Evolutionary conservation across 192 early-diverging fungal genomes (phyloP), one percentile per base, ranked within the genome.

Genomic region (Umbelopsis isabellina): DNA sequence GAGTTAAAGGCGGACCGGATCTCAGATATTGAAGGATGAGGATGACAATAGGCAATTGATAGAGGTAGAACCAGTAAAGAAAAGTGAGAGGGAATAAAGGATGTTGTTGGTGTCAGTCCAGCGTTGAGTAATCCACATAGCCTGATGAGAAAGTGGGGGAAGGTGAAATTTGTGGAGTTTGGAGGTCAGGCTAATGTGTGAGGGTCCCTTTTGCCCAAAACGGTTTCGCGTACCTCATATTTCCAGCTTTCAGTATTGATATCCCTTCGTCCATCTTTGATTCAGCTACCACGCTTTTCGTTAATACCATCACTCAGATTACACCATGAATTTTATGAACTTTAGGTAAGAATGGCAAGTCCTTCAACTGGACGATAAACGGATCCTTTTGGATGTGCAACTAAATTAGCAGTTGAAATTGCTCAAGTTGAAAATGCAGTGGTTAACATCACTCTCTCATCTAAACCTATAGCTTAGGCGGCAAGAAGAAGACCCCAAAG

Each of bases 401-500:
- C 15, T 61, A 25, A 37, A 27, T 16, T 18, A 6, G 11, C 30
- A 35, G 0, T 4, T 61, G 27, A 18, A 35, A 16, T 18, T 27
- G 16, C 55, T 30, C 51, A 16, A 7, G 27, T 30, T 16, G 25
- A 35, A 30, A 61, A 35, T 18, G 30, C 33, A 16, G 33, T 35
- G 15, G 16, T 61, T 35, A 61, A 61, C 30, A 10, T 16, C 16
- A 21, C 15, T 49, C 20, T 48, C 55, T 30, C 55, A 61, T 55
- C 51, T 73, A 21, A 23, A 41, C 46, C 22, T 48, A 65, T 67
- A 75, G 78, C 65, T 51, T 79, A 30, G 71, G 78, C 67, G 53
- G 66, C 46, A 75, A 72, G 41, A 46, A 50, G 33, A 75, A 75
- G 49, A 27, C 71, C n/a, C 21, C 70, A 65, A 79, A 75, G 45